Evolutionary conservation across 2,329 filamentous ascomycete species (phyloP), one percentile per base, ranked within the genome.

Genomic region (Dactylellina haptotyla): DNA sequence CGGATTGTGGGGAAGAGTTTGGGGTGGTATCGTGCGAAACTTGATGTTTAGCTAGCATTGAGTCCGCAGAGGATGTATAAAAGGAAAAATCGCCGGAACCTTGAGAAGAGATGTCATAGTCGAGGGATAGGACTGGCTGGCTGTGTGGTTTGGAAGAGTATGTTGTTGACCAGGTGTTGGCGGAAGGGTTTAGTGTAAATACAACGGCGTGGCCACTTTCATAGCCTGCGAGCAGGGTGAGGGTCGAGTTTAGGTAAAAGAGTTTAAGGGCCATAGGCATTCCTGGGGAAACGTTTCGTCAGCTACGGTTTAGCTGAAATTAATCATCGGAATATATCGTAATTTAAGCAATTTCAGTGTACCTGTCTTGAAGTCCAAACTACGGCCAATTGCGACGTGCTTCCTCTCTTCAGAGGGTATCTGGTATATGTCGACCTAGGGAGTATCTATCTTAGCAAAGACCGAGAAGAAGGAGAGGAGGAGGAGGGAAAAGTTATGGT

Each of bases 181-280:
- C 75, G 57, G 79, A 80, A 30, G 59, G 28, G 54, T 65, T 43
- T 30, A 72, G 43, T 57, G 53, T 67, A 75, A 89, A 87, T 0
- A 92, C 87, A 61, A 88, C 87, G 1, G 87, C 88, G 59, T 89
- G 85, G 0, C 95, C 95, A 77, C 91, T 92, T 81, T 99, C 95
- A 80, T 95, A 97, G 9, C 90, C 94, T 1, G 89, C 81, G 4
- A 97, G 83, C 3, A 88, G 86, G 0, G 94, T 81, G 16, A 54
- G 20, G 3, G 80, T 79, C 12, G 80, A 81, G 34, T 82, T 76
- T 3, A 83, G 80, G 71, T 85, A 82, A 67, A 90, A 84, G 2
- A 94, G 80, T 6, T 84, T 82, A 16, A 97, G 81, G 3, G 91
- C 88, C 95, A 98, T 98, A 39, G 92, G 88, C 93, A 98, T 98